Conservation (phyloP, 345 rosid species). For the Hevea brasiliensis region DNA sequence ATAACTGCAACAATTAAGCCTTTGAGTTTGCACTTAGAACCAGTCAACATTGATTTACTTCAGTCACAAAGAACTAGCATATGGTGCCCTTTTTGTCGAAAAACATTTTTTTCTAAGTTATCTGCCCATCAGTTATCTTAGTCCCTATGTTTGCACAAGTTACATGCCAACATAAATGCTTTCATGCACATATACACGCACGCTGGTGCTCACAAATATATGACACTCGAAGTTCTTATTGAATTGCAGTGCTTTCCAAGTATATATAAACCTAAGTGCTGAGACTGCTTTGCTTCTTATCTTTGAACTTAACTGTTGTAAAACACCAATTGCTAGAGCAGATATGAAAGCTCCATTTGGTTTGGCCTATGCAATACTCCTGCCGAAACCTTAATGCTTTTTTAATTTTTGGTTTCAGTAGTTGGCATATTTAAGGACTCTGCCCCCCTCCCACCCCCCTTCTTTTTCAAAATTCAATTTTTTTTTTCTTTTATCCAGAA, state of each 20-base stretch:
- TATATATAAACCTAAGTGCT: neutral
- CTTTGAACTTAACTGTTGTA: neutral
- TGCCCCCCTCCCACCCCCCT: too few species aligned
- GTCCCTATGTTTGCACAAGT: neutral
- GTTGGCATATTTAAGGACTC: neutral
- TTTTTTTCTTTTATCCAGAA: neutral
- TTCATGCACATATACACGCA: too few species aligned
- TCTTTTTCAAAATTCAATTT: too few species aligned
- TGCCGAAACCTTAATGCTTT: neutral
- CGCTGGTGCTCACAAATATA: neutral
- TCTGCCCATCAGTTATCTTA: neutral
- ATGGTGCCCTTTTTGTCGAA: too few species aligned
- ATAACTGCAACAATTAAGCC: neutral
- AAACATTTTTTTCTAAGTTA: neutral
- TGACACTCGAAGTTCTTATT: neutral
- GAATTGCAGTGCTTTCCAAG: neutral
- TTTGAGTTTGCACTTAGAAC: neutral
- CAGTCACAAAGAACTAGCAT: neutral
- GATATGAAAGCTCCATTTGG: neutral
- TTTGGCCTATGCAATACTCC: neutral
- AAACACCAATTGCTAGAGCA: neutral
- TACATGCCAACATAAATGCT: neutral
- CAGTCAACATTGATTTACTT: neutral
- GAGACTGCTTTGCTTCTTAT: neutral
- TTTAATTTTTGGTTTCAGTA: neutral